Evolutionary conservation across 2,329 filamentous ascomycete genomes (phyloP).

Genomic region (Ceratocystis ficicola): DNA sequence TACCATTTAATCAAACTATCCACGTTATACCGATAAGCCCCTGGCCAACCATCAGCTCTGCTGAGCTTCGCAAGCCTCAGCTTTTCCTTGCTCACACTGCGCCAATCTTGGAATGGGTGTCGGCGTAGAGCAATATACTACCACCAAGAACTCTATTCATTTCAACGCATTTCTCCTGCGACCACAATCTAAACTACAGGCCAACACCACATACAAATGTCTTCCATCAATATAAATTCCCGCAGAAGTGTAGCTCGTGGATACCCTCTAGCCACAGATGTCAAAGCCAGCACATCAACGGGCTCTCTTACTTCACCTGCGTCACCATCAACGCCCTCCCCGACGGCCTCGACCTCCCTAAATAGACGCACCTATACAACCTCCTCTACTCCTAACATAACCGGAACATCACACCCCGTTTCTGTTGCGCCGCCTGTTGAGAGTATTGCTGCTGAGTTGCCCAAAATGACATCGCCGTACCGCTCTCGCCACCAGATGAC

Average conservation of each 20-base stretch:
- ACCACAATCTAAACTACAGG: too few relatives aligned
- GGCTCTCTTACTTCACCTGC: conserved; percentile 3
- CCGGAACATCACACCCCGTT: background rate
- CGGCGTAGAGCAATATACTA: too few relatives aligned
- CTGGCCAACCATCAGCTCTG: too few relatives aligned
- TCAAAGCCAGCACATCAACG: background rate
- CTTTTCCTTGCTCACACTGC: too few relatives aligned
- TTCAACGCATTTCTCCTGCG: background rate
- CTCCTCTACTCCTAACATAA: background rate
- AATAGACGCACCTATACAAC: background rate
- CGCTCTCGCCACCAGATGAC: conserved; percentile 40
- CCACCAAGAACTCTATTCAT: background rate
- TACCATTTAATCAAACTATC: background rate
- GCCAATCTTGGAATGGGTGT: too few relatives aligned
- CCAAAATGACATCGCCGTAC: conserved; percentile 20
- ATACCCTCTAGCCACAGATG: background rate
- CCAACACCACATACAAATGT: background rate
- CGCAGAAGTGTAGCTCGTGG: background rate
- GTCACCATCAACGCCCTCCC: conserved; percentile 6
- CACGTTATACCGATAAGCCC: background rate
- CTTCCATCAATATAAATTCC: background rate
- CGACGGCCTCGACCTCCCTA: background rate
- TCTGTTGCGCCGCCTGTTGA: background rate
- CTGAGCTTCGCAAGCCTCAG: too few relatives aligned
- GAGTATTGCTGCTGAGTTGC: background rate